Conservation (phyloP, 352 stramenopile species). For the Phytophthora sp. region DNA sequence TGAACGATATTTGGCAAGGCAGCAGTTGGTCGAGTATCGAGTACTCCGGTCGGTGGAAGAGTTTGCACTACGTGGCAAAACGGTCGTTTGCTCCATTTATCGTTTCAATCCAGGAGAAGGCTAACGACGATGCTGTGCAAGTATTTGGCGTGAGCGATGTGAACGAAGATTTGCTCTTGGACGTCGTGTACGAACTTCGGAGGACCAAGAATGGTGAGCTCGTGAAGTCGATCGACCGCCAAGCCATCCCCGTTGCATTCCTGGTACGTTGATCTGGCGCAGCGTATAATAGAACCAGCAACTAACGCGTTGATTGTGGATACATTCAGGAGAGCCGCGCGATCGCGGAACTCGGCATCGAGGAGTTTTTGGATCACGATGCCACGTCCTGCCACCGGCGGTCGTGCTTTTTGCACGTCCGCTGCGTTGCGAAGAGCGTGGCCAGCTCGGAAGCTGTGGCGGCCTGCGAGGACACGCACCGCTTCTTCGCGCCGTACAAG, state of each 20-base stretch:
- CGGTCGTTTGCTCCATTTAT: slow-evolving; percentile 75
- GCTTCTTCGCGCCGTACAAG: slow-evolving; percentile 82
- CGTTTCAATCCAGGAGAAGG: slow-evolving; percentile 45
- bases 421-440: slow-evolving; percentile 26
- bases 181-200: slow-evolving; percentile 54
- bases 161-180: slow-evolving; percentile 34
- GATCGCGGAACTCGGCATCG: slow-evolving; percentile 33
- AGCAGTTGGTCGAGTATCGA: slow-evolving; percentile 90
- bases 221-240: slow-evolving; percentile 42
- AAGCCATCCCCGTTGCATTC: slow-evolving; percentile 30
- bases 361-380: slow-evolving; percentile 37
- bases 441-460: background rate
- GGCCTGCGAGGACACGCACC: slow-evolving; percentile 51
- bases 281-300: background rate
- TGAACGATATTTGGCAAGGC: slow-evolving; percentile 90
- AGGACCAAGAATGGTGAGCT: slow-evolving; percentile 43
- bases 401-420: slow-evolving; percentile 67
- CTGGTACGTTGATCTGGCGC: slow-evolving; percentile 36
- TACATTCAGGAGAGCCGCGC: slow-evolving; percentile 44
- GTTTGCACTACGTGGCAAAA: slow-evolving; percentile 77
- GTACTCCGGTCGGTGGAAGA: slow-evolving; percentile 82
- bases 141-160: slow-evolving; percentile 60
- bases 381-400: slow-evolving; percentile 43
- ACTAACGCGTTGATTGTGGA: slow-evolving; percentile 6
- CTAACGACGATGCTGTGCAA: slow-evolving; percentile 28